phyloP scores from a whole-genome alignment of 352 stramenopile genomes.

The Globisporangium mamillatum region DNA sequence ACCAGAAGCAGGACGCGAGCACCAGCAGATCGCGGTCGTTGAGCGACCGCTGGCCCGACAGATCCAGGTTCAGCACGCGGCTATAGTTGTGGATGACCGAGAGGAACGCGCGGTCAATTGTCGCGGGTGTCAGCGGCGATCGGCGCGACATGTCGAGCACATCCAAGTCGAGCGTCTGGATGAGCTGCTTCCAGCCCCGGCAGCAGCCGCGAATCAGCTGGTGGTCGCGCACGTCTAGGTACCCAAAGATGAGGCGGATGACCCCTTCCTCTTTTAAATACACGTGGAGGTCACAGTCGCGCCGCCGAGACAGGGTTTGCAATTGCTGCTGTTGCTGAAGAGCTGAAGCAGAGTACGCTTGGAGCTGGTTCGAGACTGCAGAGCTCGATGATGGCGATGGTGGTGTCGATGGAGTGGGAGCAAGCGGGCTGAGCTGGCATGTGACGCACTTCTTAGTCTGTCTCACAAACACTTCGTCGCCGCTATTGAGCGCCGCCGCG shows the following conservation, averaged over 20 bases:
- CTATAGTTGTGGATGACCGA: slow-evolving; percentile 69
- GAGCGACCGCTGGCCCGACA: slow-evolving; percentile 70
- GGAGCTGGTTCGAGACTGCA: not conserved
- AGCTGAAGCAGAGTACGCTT: not conserved
- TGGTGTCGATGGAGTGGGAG: not conserved
- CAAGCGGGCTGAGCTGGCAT: slow-evolving; percentile 13
- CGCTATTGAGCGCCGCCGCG: not conserved
- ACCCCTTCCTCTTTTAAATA: slow-evolving; percentile 58
- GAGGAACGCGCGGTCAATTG: slow-evolving; percentile 54
- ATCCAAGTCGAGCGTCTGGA: slow-evolving; percentile 69
- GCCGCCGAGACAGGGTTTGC: not conserved
- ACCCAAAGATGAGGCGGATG: slow-evolving; percentile 57
- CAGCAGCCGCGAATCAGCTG: slow-evolving; percentile 55
- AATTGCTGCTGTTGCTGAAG: not conserved
- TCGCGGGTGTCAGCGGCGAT: slow-evolving; percentile 50
- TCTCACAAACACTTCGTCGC: slow-evolving; percentile 15
- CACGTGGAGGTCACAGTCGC: slow-evolving; percentile 34
- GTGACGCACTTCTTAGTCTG: slow-evolving; percentile 18
- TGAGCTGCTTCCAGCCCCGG: slow-evolving; percentile 56
- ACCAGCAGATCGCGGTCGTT: slow-evolving; percentile 74
- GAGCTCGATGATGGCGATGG: not conserved
- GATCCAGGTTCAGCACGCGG: slow-evolving; percentile 51
- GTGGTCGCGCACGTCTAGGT: slow-evolving; percentile 75
- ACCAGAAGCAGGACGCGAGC: slow-evolving; percentile 79
- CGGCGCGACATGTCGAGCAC: slow-evolving; percentile 54